phyloP scores from a whole-genome alignment of 805 yeast species.

The Nakazawaea peltata region DNA sequence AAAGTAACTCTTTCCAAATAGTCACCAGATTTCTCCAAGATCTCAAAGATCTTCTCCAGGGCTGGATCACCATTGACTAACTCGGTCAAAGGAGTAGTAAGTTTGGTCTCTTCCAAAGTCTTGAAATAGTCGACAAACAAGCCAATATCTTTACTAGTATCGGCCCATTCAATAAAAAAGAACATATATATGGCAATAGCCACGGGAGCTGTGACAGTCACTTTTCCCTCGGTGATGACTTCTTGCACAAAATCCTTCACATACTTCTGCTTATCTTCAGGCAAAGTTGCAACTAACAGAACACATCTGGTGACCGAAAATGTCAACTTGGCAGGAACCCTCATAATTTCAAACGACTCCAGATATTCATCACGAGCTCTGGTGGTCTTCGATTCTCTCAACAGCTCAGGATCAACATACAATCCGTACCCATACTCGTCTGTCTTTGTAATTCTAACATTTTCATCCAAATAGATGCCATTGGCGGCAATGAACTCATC shows the following conservation, averaged over 20 bases:
- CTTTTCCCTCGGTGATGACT: constrained; percentile 13
- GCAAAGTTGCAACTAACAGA: constrained; percentile 11
- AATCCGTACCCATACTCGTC: constrained; percentile 6
- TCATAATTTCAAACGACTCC: constrained; percentile 20
- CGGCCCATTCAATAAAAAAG: constrained; percentile 15
- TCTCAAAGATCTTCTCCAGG: background rate
- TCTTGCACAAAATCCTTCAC: constrained; percentile 12
- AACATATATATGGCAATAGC: constrained; percentile 19
- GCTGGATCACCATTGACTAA: background rate
- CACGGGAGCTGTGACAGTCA: constrained; percentile 8
- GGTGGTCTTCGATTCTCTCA: no score
- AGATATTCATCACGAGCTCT: constrained; percentile 11
- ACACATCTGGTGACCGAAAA: constrained; percentile 25
- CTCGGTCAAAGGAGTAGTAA: constrained; percentile 18
- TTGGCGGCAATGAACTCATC: background rate
- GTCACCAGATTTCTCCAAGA: no score
- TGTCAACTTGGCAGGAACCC: constrained; percentile 26
- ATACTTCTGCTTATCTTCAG: constrained; percentile 14
- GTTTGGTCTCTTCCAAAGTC: constrained; percentile 24
- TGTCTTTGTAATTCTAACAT: background rate
- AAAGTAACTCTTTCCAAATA: no score
- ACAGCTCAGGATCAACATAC: no score
- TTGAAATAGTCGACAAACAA: constrained; percentile 23
- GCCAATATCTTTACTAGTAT: constrained; percentile 15
- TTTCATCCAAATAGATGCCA: background rate